Evolutionary conservation across 1,139 yeast species (phyloP), one percentile per base, ranked within the genome.

Genomic region (Suhomyces maxii): DNA sequence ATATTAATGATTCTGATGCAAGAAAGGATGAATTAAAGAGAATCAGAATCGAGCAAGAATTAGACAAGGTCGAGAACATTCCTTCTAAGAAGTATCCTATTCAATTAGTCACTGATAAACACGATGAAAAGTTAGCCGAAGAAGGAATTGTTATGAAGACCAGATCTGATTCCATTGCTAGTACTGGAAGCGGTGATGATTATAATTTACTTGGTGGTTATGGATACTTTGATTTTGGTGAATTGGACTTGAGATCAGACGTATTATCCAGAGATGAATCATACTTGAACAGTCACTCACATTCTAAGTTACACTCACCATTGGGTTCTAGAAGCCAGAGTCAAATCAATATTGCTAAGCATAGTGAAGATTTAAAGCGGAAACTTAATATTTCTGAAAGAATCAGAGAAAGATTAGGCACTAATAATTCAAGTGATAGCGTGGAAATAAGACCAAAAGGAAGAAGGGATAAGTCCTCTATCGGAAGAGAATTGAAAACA

Each of bases 211-310:
- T 83, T 42, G 89, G 89, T 34, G 90, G 90, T 0, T 85, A 84
- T 59, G 91, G 89, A 3, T 84, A 85, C 61, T 86, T 86, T 61
- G 90, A 84, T 60, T 83, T 83, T 53, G 89, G 84, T 1, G 85
- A 82, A 45, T 64, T 74, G 39, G 76, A 71, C 45, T 42, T 63
- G 8, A 53, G 75, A 30, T 61, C 69, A 6, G 67, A 63, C 44
- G 61, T 61, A 37, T 44, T 69, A 25, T 65, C 71, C 5, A 59
- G 70, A 31, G 61, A 59, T 36, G 68, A 67, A 41, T 64, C 71
- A 8, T 60, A 54, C 39, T 46, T 69, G 47, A 68, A 64, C 42
- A 65, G 69, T 42, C 42, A 40, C 34, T 30, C 23, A 12, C 64
- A 62, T 23, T 47, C 69, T 64, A 41, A 49, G 39, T 40, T 53